Conservation (phyloP, 2,329 filamentous ascomycete genomes). For the Tolypocladium paradoxum region DNA sequence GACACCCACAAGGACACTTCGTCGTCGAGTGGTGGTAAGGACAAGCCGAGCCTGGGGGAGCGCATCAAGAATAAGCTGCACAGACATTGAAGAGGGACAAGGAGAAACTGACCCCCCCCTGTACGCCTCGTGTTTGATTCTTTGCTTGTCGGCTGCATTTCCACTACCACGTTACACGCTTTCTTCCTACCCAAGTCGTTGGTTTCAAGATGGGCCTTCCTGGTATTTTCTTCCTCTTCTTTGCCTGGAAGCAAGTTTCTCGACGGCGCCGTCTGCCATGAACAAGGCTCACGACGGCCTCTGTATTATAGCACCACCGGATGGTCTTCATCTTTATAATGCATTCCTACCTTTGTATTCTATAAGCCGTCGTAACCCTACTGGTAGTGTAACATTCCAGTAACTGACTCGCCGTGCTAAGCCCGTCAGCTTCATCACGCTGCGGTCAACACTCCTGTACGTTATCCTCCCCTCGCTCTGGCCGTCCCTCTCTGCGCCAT, state of each 20-base stretch:
- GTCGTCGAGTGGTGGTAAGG: slow-evolving; percentile 9
- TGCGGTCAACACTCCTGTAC: neutral
- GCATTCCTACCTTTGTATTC: neutral
- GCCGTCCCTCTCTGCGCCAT: too few relatives aligned
- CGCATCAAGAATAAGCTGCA: slow-evolving; percentile 64
- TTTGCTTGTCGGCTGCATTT: neutral
- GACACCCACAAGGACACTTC: slow-evolving; percentile 5
- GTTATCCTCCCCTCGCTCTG: too few relatives aligned
- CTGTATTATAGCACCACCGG: neutral
- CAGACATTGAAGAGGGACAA: slow-evolving; percentile 22
- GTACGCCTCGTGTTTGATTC: neutral
- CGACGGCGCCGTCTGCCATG: neutral
- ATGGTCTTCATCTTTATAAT: neutral
- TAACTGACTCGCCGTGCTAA: neutral
- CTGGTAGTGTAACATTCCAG: neutral
- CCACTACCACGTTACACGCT: neutral
- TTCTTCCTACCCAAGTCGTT: neutral
- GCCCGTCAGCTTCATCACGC: neutral
- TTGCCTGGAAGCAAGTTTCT: neutral
- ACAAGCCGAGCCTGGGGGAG: slow-evolving; percentile 44
- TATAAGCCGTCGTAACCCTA: neutral
- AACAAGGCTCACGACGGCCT: neutral
- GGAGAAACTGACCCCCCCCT: neutral
- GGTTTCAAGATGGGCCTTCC: neutral
- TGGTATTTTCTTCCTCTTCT: too few relatives aligned